These are phyloP conservation scores for Mycena citricolor DNA, from an alignment of 1,284 basidiomycete species.

Conservation along the genomic window DNA sequence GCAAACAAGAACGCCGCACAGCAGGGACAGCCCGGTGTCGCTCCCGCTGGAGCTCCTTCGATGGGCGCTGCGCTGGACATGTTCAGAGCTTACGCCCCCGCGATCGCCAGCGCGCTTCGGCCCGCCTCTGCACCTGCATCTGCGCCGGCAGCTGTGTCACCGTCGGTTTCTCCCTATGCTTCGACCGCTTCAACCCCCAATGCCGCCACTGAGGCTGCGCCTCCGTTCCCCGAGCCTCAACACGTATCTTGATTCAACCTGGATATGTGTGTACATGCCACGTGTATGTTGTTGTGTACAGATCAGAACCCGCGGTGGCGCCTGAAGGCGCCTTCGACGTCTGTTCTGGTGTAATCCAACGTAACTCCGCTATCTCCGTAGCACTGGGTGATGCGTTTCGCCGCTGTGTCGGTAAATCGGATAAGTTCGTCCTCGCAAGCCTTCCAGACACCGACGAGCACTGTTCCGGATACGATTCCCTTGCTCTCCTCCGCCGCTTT, in stretches of 20 bases:
- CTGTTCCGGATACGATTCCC: constrained; percentile 61
- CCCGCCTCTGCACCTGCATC: constrained; percentile 14
- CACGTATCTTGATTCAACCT: constrained; percentile 8
- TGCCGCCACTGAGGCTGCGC: constrained; percentile 13
- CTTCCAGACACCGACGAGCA: constrained; percentile 84
- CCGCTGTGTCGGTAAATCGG: constrained; percentile 70
- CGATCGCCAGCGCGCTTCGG: constrained; percentile 29
- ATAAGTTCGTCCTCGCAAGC: constrained; percentile 82
- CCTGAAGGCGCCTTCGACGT: constrained; percentile 78
- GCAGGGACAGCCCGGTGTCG: constrained; percentile 20
- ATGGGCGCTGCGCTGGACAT: constrained; percentile 36
- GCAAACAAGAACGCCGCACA: constrained; percentile 42
- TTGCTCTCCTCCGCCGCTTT: constrained; percentile 60
- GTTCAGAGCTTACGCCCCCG: constrained; percentile 38
- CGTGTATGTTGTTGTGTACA: constrained; percentile 11
- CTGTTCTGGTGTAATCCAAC: constrained; percentile 73
- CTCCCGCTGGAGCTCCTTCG: constrained; percentile 20
- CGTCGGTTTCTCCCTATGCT: constrained; percentile 12
- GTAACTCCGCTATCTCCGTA: constrained; percentile 71
- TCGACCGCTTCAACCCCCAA: constrained; percentile 23
- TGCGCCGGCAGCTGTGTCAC: constrained; percentile 16
- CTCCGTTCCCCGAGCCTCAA: constrained; percentile 36
- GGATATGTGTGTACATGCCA: constrained; percentile 15
- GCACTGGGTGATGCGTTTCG: constrained; percentile 69
- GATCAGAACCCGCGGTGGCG: constrained; percentile 44